These are phyloP conservation scores for Metahyphopichia silvanorum DNA, from an alignment of 805 yeast species.

Conservation along the genomic window DNA sequence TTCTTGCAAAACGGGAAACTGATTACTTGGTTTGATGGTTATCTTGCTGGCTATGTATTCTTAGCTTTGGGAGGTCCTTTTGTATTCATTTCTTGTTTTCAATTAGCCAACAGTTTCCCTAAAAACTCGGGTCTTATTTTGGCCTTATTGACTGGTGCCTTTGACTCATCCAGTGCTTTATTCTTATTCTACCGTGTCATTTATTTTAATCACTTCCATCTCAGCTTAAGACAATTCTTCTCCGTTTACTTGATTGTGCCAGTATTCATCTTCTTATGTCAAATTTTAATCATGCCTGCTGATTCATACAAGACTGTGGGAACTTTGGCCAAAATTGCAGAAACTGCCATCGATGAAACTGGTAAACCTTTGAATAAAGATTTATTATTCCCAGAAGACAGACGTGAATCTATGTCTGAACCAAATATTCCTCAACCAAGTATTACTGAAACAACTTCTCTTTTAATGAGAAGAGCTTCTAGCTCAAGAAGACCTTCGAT, in stretches of 20 bases:
- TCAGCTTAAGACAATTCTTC: constrained; percentile 61
- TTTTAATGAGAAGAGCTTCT: constrained; percentile 33
- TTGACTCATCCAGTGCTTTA: constrained; percentile 56
- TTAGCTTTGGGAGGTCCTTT: constrained; percentile 94
- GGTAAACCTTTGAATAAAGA: constrained; percentile 56
- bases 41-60: constrained; percentile 66
- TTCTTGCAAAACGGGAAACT: constrained; percentile 38
- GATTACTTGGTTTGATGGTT: constrained; percentile 53
- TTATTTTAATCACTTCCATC: constrained; percentile 43
- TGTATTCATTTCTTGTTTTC: constrained; percentile 86
- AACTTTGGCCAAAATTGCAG: constrained; percentile 62
- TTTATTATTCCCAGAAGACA: constrained; percentile 32
- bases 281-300: constrained; percentile 74
- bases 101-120: constrained; percentile 82
- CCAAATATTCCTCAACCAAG: constrained; percentile 24
- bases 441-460: constrained; percentile 39
- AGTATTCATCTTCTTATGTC: constrained; percentile 68
- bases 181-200: constrained; percentile 64
- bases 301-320: constrained; percentile 72
- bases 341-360: constrained; percentile 70
- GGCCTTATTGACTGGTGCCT: constrained; percentile 68
- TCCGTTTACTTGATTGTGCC: constrained; percentile 70
- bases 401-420: constrained; percentile 19
- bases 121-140: constrained; percentile 74
- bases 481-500: constrained; percentile 28